Evolutionary conservation across 306 rosid species (phyloP).

Genomic region (Psophocarpus tetragonolobus): DNA sequence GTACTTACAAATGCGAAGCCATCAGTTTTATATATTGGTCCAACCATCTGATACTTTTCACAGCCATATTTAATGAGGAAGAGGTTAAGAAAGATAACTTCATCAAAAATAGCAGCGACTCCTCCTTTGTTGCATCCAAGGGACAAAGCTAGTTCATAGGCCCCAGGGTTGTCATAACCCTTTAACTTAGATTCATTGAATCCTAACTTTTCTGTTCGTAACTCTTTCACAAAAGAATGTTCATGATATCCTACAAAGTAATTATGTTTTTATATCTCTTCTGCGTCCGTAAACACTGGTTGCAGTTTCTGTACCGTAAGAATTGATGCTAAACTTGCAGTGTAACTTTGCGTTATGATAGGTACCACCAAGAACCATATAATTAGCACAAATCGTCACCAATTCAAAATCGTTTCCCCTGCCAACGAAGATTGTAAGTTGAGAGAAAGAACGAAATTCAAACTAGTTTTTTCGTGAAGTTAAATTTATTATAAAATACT

Average conservation of each 20-base stretch:
- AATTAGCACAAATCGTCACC: slow-evolving; percentile 41
- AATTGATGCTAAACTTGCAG: slow-evolving; percentile 48
- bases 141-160: slow-evolving; percentile 35
- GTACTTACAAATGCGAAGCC: slow-evolving; percentile 39
- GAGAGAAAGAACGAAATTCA: too few relatives aligned
- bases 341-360: slow-evolving; percentile 54
- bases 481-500: too few relatives aligned
- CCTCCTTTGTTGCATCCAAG: slow-evolving; percentile 45
- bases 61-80: slow-evolving; percentile 43
- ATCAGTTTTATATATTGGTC: slow-evolving; percentile 50
- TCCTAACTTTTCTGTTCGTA: background rate
- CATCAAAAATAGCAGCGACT: slow-evolving; percentile 52
- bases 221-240: background rate
- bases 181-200: slow-evolving; percentile 20
- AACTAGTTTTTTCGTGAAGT: too few relatives aligned
- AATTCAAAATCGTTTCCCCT: slow-evolving; percentile 37
- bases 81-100: slow-evolving; percentile 41
- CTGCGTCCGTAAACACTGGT: slow-evolving; percentile 11
- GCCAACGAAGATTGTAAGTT: too few relatives aligned
- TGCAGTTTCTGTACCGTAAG: slow-evolving; percentile 34
- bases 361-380: slow-evolving; percentile 50
- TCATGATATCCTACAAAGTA: background rate
- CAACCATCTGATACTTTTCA: slow-evolving; percentile 37
- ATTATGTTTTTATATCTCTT: background rate
- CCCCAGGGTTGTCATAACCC: slow-evolving; percentile 19